Evolutionary conservation across 169 alveolate genomes (phyloP), one percentile per base, ranked within the genome.

Genomic region (Sarcocystis neurona): DNA sequence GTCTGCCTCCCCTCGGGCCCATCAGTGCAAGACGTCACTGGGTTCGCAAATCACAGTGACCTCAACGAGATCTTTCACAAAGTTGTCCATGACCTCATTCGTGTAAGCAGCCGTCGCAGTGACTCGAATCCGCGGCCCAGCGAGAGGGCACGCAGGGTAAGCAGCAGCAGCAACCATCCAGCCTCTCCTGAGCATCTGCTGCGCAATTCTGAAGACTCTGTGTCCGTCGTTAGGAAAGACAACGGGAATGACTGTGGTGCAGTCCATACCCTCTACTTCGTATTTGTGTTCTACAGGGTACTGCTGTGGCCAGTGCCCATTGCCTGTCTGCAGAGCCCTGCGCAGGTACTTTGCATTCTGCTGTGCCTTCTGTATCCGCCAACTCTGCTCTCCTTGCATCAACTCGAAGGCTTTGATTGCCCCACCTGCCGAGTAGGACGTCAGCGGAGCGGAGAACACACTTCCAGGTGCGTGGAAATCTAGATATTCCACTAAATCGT

Each of bases 391-490:
- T 27, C 93, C 70, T 18, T 92, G 91, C 77, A 94, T 94, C 50
- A 94, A 56, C 85, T 94, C 96, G 50, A 94, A 92, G 30, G 96
- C 95, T 89, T 93, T 94, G 46, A 90, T 53, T 6, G 88, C 93
- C 47, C 93, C 96, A 43, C 96, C 96, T 20, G 96, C 96, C 50
- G 94, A 89, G 82, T 94, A 94, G 1, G 96, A 95, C 37, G 96
- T 92, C 72, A 93, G 68, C 30, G 96, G 95, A 0, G 96, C 96
- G 20, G 96, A 94, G 90, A 94, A 94, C 77, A 94, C 94, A 46
- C 92, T 94, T 46, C 96, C 96, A 5, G 93, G 93, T 12, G 95
- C 92, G 88, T 94, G 96, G 50, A 94, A 90, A 44, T 94, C 96
- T 92, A 94, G 60, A 77, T 92, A 94, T 77, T 94, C 97, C 0